Base-by-base conservation (phyloP, 2,329 filamentous ascomycete genomes). In the Aureobasidium vineae region DNA sequence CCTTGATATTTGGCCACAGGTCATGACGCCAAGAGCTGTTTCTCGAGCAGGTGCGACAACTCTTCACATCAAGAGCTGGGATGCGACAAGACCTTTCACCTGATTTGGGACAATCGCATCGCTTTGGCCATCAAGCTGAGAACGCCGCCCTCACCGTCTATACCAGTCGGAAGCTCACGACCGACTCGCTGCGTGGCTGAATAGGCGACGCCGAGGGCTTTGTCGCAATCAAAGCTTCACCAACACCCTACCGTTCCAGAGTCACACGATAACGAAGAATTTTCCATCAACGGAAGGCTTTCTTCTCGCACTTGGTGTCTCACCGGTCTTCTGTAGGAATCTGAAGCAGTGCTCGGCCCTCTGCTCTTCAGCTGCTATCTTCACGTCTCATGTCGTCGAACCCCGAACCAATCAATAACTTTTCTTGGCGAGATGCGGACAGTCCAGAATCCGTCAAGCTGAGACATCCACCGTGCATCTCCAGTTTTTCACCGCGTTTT, bases 401-500 rank as follows among this genome's bases (percentile, higher is more conserved):
- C 19, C 10, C 57, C 43, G 57, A 49, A 15, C 57, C 43, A 38
- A 47, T 41, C 10, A 21, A 52, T 36, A 33, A 52, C 7, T 36
- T 50, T 28, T 40, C 59, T 63, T 63, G 59, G 59, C 59, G 47
- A 28, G 33, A 28, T 40, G 16, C 41, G 33, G 28, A 28, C n/a
- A 40, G 59, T 52, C 43, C 41, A 52, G 59, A 63, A 63, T 31
- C 47, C 59, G 59, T 60, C 45, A 63, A 52, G n/a, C 45, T 63
- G 59, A 63, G 59, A 63, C 59, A 63, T 31, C 11, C 10, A 53
- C 50, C 50, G 50, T 53, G 50, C 50, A 53, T 50, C 43, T 50
- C 47, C 59, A 60, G 45, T 13, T 52, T 52, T 63, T 50, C 45
- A 63, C 59, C 59, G 28, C 31, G 43, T 41, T 63, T 63, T 52